Base-by-base conservation (phyloP, 768 basidiomycete species). In the Exidia glandulosa region DNA sequence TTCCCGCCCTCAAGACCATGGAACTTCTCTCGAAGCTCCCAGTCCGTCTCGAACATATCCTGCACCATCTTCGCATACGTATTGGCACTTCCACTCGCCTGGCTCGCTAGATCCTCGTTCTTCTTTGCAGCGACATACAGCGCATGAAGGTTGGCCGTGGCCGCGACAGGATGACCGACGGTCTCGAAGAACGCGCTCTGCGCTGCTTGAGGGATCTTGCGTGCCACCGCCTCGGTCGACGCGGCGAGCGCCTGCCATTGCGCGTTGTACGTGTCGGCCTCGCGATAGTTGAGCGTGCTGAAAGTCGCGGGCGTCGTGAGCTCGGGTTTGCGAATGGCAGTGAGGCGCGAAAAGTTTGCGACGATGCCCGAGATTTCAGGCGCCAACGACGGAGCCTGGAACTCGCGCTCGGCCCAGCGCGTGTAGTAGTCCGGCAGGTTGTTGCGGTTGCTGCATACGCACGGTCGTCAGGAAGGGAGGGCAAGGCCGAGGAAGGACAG, bases 111-210 rank as follows among this genome's bases (percentile, higher is more conserved):
- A 32, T 86, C 62, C 65, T 84, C 83, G 68, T 85, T 85, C 61
- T 71, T 63, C 12, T 86, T 85, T 50, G 83, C 83, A 27, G 74
- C 71, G 32, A 87, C 75, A 65, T 83, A 75, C 76, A 87, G 77
- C 60, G 77, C 76, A 16, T 76, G 79, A 31, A 86, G 67, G 56
- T 82, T 86, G 50, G 75, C 72, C 63, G 80, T 82, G 1, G 84
- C 84, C 56, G 79, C 68, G 23, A 85, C 77, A 3, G 84, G 81
- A 64, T 86, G 83, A 32, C 84, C 83, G 1, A 90, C 79, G n/a
- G 84, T 76, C 67, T 90, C 78, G 79, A 82, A 88, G 74, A 82
- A 89, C 0, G 86, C 80, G 1, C 83, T 75, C 64, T 85, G 73
- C 60, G 71, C 75, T 1, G 64, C 73, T 19, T 71, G 61, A 0